Conservation (phyloP, 768 basidiomycete species). For the Suillus bovinus region DNA sequence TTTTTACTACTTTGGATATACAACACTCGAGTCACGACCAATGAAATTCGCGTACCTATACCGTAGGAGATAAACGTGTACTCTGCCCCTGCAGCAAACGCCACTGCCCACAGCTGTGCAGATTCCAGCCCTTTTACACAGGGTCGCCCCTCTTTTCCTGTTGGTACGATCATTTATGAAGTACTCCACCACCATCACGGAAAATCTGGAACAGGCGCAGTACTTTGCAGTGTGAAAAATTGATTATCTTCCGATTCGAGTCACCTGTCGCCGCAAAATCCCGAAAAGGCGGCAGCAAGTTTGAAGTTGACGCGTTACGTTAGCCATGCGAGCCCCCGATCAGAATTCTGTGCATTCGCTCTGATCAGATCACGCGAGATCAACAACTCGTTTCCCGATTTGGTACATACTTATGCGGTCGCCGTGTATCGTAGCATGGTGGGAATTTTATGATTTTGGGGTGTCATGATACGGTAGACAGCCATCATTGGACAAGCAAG, state of each 20-base stretch:
- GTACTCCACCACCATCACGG: constrained; percentile 6
- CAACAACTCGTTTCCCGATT: constrained; percentile 13
- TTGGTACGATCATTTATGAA: constrained; percentile 15
- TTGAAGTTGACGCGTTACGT: not conserved
- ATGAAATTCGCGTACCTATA: not conserved
- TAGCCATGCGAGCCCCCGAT: constrained; percentile 21
- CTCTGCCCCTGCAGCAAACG: constrained; percentile 22
- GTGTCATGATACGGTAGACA: too few relatives aligned
- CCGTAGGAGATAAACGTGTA: not conserved
- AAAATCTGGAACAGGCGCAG: too few relatives aligned
- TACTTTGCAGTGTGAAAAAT: too few relatives aligned
- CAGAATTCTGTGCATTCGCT: constrained; percentile 31
- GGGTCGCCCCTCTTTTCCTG: constrained; percentile 12
- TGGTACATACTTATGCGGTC: constrained; percentile 8
- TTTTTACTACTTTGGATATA: constrained; percentile 15
- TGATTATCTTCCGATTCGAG: too few relatives aligned
- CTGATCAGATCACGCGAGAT: constrained; percentile 26
- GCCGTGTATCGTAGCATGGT: too few relatives aligned
- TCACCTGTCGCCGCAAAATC: constrained; percentile 1
- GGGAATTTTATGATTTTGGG: too few relatives aligned
- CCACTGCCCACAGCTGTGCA: constrained; percentile 23
- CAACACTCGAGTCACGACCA: too few relatives aligned
- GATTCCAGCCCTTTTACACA: constrained; percentile 14
- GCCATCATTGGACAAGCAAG: too few relatives aligned
- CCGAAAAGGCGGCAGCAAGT: not conserved